Percentiles rank a stretch among this genome's conserved stretches.
Conservation (phyloP, 345 rosid genomes). For the Hibiscus trionum region DNA sequence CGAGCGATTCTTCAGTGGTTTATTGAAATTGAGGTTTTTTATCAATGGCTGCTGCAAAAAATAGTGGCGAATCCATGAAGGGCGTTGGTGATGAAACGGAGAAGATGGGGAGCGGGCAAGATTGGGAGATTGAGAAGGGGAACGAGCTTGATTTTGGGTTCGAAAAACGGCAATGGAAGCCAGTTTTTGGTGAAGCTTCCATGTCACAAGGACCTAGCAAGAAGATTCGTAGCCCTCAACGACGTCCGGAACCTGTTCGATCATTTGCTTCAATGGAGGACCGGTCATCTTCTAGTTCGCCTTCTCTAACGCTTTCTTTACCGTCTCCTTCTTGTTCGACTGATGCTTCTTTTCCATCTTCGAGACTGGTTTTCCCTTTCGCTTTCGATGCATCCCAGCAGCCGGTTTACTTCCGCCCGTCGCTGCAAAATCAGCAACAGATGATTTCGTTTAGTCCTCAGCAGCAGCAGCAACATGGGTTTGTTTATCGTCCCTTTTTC, state of each 20-base stretch:
- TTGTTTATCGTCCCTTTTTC: slow-evolving; percentile 27
- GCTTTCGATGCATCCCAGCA: slow-evolving; percentile 38
- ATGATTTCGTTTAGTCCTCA: slow-evolving; percentile 71
- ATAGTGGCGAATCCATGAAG: slow-evolving; percentile 44
- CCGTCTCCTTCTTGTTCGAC: slow-evolving; percentile 16
- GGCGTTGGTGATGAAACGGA: slow-evolving; percentile 24
- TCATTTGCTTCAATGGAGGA: slow-evolving; percentile 13
- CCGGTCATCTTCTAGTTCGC: slow-evolving; percentile 7
- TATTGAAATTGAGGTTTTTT: not conserved
- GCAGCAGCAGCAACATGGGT: slow-evolving; percentile 23
- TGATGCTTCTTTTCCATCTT: slow-evolving; percentile 12
- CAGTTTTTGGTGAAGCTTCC: slow-evolving; percentile 51
- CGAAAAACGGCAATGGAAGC: slow-evolving; percentile 46
- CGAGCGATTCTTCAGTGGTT: slow-evolving; percentile 17
- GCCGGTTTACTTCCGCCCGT: slow-evolving; percentile 25
- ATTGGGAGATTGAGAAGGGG: slow-evolving; percentile 40
- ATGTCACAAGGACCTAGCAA: slow-evolving; percentile 48
- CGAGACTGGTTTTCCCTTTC: slow-evolving; percentile 47
- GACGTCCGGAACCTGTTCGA: slow-evolving; percentile 33
- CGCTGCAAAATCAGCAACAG: slow-evolving; percentile 34
- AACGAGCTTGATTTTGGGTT: slow-evolving; percentile 19
- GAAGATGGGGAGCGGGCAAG: slow-evolving; percentile 23
- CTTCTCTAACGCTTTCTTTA: slow-evolving; percentile 14
- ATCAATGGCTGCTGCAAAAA: slow-evolving; percentile 39
- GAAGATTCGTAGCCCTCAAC: slow-evolving; percentile 58